Conservation (phyloP, 257 asterid genomes). For the Scutellaria minor region DNA sequence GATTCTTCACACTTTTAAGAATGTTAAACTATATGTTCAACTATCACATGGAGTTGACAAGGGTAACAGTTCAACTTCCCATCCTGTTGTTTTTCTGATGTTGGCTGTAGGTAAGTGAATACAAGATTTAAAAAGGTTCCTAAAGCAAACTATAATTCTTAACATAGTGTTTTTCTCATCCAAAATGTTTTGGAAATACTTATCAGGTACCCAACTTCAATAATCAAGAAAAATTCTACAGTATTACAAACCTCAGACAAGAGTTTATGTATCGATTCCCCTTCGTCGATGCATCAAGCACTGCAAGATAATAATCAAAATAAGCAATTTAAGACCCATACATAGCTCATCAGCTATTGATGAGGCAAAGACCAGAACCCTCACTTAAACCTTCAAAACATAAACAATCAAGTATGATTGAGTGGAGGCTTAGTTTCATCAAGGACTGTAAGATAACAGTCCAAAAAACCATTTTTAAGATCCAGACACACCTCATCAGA, state of each 20-base stretch:
- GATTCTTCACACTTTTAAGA: not conserved
- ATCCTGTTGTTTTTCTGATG: slow-evolving; percentile 1
- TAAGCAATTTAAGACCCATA: slow-evolving; percentile 8
- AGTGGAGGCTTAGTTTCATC: slow-evolving; percentile 45
- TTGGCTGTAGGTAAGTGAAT: slow-evolving; percentile 13
- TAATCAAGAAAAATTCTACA: slow-evolving; percentile 23
- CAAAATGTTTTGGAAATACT: not conserved
- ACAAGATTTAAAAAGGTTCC: not conserved
- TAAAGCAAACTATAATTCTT: slow-evolving; percentile 9
- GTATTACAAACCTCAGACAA: slow-evolving; percentile 71
- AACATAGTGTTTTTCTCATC: not conserved
- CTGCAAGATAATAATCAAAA: slow-evolving; percentile 54
- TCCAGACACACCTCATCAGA: not conserved
- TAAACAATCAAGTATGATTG: not conserved
- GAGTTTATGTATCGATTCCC: slow-evolving; percentile 92
- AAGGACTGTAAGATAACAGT: slow-evolving; percentile 61
- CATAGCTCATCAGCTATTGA: slow-evolving; percentile 8
- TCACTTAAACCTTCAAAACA: no score
- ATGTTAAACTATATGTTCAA: not conserved
- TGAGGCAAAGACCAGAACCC: not conserved
- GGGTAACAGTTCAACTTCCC: not conserved
- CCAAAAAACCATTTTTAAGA: slow-evolving; percentile 8
- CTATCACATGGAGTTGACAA: not conserved
- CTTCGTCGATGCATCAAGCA: slow-evolving; percentile 91
- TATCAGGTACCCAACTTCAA: slow-evolving; percentile 8